A percentile compares a stretch with the other conserved stretches of the same genome.
phyloP scores from a whole-genome alignment of 345 rosid species.

The Anastatica hierochuntica region DNA sequence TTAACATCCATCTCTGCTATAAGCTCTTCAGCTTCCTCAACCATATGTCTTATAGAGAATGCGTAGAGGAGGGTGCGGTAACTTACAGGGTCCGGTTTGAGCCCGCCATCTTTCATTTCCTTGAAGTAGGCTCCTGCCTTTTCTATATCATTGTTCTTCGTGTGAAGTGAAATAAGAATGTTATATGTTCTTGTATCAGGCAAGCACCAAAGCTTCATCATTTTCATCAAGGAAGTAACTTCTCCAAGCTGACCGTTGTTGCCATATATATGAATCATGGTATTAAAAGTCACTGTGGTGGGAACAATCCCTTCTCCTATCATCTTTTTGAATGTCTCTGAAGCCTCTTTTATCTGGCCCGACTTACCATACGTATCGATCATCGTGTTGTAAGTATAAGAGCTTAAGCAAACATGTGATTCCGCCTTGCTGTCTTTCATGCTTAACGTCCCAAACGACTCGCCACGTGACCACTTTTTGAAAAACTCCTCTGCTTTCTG shows the following conservation, averaged over 20 bases:
- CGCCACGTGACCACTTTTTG: constrained; percentile 52
- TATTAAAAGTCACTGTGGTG: constrained; percentile 78
- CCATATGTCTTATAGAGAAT: constrained; percentile 71
- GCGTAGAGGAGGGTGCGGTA: constrained; percentile 81
- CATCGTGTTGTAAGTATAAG: constrained; percentile 66
- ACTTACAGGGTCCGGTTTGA: constrained; percentile 74
- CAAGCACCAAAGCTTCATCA: constrained; percentile 57
- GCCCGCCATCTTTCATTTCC: constrained; percentile 52
- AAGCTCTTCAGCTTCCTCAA: constrained; percentile 59
- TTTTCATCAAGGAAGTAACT: constrained; percentile 52
- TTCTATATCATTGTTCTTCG: constrained; percentile 50
- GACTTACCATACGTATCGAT: constrained; percentile 84
- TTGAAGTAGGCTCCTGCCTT: constrained; percentile 43
- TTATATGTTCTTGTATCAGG: constrained; percentile 88
- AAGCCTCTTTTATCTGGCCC: constrained; percentile 65
- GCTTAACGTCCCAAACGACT: too few relatives aligned
- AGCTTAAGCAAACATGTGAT: constrained; percentile 38
- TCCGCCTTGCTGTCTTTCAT: constrained; percentile 12
- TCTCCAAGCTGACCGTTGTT: constrained; percentile 56
- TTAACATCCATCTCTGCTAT: constrained; percentile 57
- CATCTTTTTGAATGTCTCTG: constrained; percentile 53
- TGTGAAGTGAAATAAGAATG: constrained; percentile 67
- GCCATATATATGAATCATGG: constrained; percentile 79
- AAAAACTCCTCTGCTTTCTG: constrained; percentile 68
- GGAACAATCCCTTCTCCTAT: constrained; percentile 61